phyloP scores from a whole-genome alignment of 2,329 filamentous ascomycete genomes.

The Fusarium caatingaense region DNA sequence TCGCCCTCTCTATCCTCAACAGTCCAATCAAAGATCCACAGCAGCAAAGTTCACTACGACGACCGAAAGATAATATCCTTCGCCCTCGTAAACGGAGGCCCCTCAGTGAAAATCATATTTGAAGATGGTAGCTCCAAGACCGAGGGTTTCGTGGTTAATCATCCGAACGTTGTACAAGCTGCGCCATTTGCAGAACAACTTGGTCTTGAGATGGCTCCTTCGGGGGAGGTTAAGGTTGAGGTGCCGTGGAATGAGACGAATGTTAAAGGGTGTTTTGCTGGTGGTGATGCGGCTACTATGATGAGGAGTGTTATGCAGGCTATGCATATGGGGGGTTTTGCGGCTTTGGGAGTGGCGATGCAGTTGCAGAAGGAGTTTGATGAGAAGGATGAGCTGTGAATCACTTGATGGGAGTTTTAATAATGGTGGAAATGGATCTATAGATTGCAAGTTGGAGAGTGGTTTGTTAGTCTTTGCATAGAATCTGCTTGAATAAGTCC shows the following conservation, averaged over 20 bases:
- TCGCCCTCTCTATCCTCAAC: slow-evolving; percentile 48
- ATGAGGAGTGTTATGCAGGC: slow-evolving; percentile 49
- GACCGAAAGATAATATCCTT: slow-evolving; percentile 48
- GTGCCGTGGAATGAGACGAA: slow-evolving; percentile 62
- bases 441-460: neutral
- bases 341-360: slow-evolving; percentile 43
- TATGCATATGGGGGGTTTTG: slow-evolving; percentile 45
- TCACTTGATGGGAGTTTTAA: neutral
- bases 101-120: slow-evolving; percentile 53
- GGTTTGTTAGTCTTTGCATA: neutral
- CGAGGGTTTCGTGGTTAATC: slow-evolving; percentile 57
- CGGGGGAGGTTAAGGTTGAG: slow-evolving; percentile 57
- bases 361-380: slow-evolving; percentile 47
- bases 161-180: slow-evolving; percentile 53
- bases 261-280: slow-evolving; percentile 64
- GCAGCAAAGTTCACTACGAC: slow-evolving; percentile 54
- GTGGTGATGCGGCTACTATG: slow-evolving; percentile 59
- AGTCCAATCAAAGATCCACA: slow-evolving; percentile 46
- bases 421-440: neutral
- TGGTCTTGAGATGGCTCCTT: slow-evolving; percentile 55
- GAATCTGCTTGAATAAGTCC: too few relatives aligned
- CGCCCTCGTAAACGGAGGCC: slow-evolving; percentile 44
- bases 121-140: slow-evolving; percentile 52
- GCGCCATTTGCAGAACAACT: slow-evolving; percentile 57
- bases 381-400: slow-evolving; percentile 44